Base-by-base conservation (phyloP, 1,284 basidiomycete species). In the Cerioporus squamosus region DNA sequence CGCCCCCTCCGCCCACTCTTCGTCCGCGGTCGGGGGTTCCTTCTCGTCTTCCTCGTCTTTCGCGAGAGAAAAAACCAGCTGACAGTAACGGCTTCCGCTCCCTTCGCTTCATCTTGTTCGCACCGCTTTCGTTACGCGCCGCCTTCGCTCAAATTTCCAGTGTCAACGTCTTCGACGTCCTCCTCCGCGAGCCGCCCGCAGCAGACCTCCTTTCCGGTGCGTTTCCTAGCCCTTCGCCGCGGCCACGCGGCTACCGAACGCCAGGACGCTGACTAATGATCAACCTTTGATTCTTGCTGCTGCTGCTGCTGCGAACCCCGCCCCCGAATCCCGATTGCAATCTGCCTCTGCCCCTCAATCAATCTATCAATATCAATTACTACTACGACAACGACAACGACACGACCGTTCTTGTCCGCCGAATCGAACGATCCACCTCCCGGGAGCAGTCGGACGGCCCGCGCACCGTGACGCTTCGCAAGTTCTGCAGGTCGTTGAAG, bases 221-320 rank as follows among this genome's bases (percentile, higher is more conserved):
- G 59, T 57, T 17, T 43, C 38, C 18, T 36, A 17, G 14, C 39
- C 33, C 51, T 48, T 48, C 46, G 24, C 46, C 33, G 20, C 33
- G 43, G 39, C 40, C 58, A 57, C 61, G 58, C 58, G 61, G 61
- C 61, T 63, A 63, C 62, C 53, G 51, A 58, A 55, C 62, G 59
- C 55, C 33, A 36, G 33, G 14, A 15, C 33, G 33, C 33, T 36
- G 33, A 36, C 33, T 36, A 36, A 36, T 36, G 33, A 36, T 36
- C 33, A 36, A 36, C 33, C 10, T 14, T 36, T 9, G 15, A 14
- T 29, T 7, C 29, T 29, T 10, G 29, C 7, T 29, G 29, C n/a
- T n/a, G n/a, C n/a, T n/a, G n/a, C n/a, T n/a, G 29, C 29, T 29
- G 29, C 29, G 29, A 29, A 29, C 29, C 29, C 7, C 29, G 8